Evolutionary conservation across 2,329 filamentous ascomycete species (phyloP).

Genomic region (Ophiocordyceps camponoti-leonardi): DNA sequence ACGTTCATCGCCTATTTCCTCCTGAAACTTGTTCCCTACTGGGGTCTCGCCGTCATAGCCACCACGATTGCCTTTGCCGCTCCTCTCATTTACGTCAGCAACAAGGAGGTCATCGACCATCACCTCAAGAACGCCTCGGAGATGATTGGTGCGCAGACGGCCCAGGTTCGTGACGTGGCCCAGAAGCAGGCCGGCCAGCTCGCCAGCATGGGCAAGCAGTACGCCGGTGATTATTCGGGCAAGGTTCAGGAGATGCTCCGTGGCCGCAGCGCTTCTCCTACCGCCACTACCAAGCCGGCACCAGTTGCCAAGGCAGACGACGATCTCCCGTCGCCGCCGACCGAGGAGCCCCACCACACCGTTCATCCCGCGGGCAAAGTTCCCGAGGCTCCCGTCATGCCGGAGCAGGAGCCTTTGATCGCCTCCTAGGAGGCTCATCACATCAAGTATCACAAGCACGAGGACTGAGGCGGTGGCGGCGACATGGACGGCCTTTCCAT

Average conservation of each 20-base stretch:
- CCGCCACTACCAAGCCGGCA: slow-evolving; percentile 16
- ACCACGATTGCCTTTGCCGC: slow-evolving; percentile 43
- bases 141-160: slow-evolving; percentile 43
- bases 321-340: slow-evolving; percentile 20
- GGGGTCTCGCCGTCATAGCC: slow-evolving; percentile 45
- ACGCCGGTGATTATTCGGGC: slow-evolving; percentile 48
- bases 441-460: slow-evolving; percentile 10
- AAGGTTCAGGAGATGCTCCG: slow-evolving; percentile 50
- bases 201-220: slow-evolving; percentile 47
- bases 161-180: slow-evolving; percentile 42
- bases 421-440: slow-evolving; percentile 11
- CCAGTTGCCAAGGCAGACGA: slow-evolving; percentile 11
- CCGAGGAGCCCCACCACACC: slow-evolving; percentile 15
- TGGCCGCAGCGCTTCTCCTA: slow-evolving; percentile 25
- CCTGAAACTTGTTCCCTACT: slow-evolving; percentile 53
- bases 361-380: slow-evolving; percentile 7
- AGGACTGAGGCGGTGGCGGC: background rate
- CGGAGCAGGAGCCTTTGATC: slow-evolving; percentile 12
- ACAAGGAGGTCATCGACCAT: slow-evolving; percentile 52
- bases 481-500: no score
- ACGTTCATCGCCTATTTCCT: slow-evolving; percentile 51
- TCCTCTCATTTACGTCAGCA: slow-evolving; percentile 47
- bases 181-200: slow-evolving; percentile 47
- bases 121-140: slow-evolving; percentile 41
- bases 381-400: slow-evolving; percentile 10